Percentiles rank a stretch among this genome's conserved stretches.
Conservation (phyloP, 345 rosid species). For the Salix koriyanagi region DNA sequence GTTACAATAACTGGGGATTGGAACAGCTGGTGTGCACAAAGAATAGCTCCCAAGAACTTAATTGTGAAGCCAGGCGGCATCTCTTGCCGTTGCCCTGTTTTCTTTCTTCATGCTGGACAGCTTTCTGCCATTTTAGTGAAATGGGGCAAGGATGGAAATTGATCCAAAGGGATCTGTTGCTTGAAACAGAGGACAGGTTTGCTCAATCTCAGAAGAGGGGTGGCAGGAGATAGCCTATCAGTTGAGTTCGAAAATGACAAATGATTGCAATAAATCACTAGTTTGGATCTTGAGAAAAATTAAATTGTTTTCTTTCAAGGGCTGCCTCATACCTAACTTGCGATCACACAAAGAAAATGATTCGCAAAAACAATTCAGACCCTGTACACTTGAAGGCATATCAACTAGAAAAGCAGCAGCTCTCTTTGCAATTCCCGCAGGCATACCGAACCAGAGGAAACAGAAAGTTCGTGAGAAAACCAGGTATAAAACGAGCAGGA, state of each 20-base stretch:
- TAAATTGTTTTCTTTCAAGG: neutral
- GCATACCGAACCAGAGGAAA: slow-evolving; percentile 10
- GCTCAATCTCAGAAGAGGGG: slow-evolving; percentile 49
- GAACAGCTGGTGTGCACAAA: neutral
- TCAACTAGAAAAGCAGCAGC: slow-evolving; percentile 10
- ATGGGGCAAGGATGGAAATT: slow-evolving; percentile 32
- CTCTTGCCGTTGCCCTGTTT: neutral
- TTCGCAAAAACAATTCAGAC: neutral
- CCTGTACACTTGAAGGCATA: neutral
- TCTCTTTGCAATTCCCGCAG: slow-evolving; percentile 13
- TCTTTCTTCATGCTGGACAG: neutral
- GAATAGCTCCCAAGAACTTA: neutral
- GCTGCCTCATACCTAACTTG: slow-evolving; percentile 5
- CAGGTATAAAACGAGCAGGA: slow-evolving; percentile 22
- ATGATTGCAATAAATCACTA: neutral
- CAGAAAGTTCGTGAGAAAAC: slow-evolving; percentile 18
- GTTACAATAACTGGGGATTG: no score
- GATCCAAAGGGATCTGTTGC: slow-evolving; percentile 64
- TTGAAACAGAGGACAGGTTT: slow-evolving; percentile 64
- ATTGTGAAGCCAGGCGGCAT: neutral
- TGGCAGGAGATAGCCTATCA: slow-evolving; percentile 42
- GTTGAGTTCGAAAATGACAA: no score
- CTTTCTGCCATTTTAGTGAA: neutral
- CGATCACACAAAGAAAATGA: slow-evolving; percentile 13
- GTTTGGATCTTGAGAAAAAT: neutral